Percentiles rank a stretch among this genome's conserved stretches.
Evolutionary conservation across 768 basidiomycete species (phyloP).

Genomic region (Myochromella boudieri): DNA sequence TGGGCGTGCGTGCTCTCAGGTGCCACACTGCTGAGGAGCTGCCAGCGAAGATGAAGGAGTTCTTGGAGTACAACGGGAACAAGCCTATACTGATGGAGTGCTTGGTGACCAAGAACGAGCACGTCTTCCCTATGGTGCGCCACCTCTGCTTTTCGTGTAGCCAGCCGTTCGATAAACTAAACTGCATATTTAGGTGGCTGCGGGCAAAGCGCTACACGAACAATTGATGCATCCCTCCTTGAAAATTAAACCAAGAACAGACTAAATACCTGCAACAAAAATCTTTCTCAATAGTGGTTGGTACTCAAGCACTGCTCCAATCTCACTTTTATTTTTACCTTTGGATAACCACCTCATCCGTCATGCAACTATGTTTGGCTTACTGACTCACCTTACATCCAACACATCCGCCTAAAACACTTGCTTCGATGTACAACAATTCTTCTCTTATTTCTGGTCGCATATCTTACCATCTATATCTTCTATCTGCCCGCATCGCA

Average conservation of each 20-base stretch:
- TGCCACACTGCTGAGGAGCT: conserved; percentile 72
- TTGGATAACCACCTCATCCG: no score
- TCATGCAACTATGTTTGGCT: no score
- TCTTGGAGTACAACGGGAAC: conserved; percentile 88
- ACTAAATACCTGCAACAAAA: no score
- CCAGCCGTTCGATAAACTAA: background rate
- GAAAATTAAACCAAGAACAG: conserved; percentile 18
- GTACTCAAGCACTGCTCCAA: no score
- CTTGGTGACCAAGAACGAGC: conserved; percentile 77
- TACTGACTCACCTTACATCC: background rate
- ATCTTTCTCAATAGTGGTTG: no score
- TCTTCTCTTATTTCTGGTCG: background rate
- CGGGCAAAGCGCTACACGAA: conserved; percentile 93
- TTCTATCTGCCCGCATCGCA: background rate
- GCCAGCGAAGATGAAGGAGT: conserved; percentile 97
- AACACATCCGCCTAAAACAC: background rate
- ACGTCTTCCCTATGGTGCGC: conserved; percentile 88
- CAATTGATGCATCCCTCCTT: conserved; percentile 70
- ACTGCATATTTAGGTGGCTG: conserved; percentile 62
- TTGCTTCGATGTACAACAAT: conserved; percentile 11
- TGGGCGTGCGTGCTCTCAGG: conserved; percentile 91
- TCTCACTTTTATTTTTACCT: no score
- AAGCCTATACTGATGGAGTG: conserved; percentile 93
- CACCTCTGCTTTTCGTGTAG: background rate
- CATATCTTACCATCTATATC: background rate